Base-by-base conservation (phyloP, 1,139 yeast species). In the Pichia sp. region DNA sequence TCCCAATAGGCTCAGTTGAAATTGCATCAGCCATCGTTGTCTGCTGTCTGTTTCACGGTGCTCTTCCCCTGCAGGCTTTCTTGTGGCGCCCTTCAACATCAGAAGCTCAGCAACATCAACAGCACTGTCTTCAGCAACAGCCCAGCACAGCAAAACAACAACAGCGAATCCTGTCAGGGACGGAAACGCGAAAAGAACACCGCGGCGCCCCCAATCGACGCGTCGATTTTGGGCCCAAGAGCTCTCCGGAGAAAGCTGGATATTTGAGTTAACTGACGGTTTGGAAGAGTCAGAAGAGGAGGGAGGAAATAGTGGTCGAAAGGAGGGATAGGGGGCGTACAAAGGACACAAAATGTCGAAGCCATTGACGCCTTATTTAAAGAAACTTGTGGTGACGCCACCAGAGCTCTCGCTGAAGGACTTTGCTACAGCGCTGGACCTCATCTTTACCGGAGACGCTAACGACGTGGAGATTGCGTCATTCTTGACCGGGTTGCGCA, bases 391-490 rank as follows among this genome's bases (percentile, higher is more conserved):
- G 47, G 68, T 72, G 46, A 78, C 76, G 46, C 88, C 90, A 0
- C 83, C 84, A 15, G 74, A 76, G 50, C 74, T 89, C 55, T 75
- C 82, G 1, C 81, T 89, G 0, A 71, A 70, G 8, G 95, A 87
- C 59, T 74, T 89, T 53, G 71, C 81, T 5, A 71, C 72, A 2
- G 93, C 87, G 1, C 74, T 89, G 54, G 77, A 80, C 53, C 70
- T 78, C 36, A 81, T 88, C 52, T 80, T 87, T 64, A 69, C 75
- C 48, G 87, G 84, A 1, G 68, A 76, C 36, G 82, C 88, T 5
- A 72, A 83, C 13, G 92, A 87, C 50, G 75, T 88, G 41, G 95
- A 90, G 67, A 76, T 84, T 11, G 85, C 95, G 0, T 82, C 95
- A 7, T 90, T 93, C 65, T 75, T 93, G 56, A 84, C 95, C 0